Percentiles rank a stretch among this genome's conserved stretches.
These are phyloP conservation scores for Nevesoporus exiguus DNA, from an alignment of 768 basidiomycete species.

Conservation along the genomic window DNA sequence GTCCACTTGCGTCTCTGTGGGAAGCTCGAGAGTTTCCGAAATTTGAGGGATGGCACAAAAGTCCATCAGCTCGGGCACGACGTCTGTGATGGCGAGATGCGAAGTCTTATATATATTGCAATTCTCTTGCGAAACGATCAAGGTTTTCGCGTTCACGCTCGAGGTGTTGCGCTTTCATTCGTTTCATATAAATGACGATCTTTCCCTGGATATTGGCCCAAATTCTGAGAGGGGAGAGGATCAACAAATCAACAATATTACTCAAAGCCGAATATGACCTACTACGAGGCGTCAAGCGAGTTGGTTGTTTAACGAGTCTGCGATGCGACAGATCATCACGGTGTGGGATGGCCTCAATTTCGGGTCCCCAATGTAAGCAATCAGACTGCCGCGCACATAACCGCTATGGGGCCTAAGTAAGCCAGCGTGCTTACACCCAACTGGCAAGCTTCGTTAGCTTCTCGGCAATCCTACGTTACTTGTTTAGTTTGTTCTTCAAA, in stretches of 20 bases:
- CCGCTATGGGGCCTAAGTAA: no score
- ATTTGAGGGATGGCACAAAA: constrained; percentile 43
- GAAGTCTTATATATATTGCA: constrained; percentile 43
- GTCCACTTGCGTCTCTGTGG: constrained; percentile 38
- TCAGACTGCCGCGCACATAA: no score
- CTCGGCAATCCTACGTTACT: constrained; percentile 38
- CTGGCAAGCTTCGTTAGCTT: constrained; percentile 46
- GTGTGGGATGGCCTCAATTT: constrained; percentile 38
- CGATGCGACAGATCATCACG: constrained; percentile 42
- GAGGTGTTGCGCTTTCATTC: constrained; percentile 43
- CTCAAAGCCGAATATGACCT: constrained; percentile 15
- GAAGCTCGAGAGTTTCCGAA: constrained; percentile 38
- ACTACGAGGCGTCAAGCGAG: constrained; percentile 50
- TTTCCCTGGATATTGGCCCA: constrained; percentile 49
- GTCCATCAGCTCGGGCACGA: constrained; percentile 47
- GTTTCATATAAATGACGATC: constrained; percentile 45
- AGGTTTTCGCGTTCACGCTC: constrained; percentile 39
- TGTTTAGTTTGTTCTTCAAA: constrained; percentile 1
- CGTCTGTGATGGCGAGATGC: constrained; percentile 37
- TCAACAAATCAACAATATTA: constrained; percentile 1
- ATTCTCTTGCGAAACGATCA: constrained; percentile 37
- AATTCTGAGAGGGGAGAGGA: constrained; percentile 34
- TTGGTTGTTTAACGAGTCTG: constrained; percentile 45
- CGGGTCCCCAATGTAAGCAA: constrained; percentile 50
- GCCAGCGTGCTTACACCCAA: no score